Evolutionary conservation across 106 monocot genomes (phyloP).

Genomic region (Triglochin maritima): DNA sequence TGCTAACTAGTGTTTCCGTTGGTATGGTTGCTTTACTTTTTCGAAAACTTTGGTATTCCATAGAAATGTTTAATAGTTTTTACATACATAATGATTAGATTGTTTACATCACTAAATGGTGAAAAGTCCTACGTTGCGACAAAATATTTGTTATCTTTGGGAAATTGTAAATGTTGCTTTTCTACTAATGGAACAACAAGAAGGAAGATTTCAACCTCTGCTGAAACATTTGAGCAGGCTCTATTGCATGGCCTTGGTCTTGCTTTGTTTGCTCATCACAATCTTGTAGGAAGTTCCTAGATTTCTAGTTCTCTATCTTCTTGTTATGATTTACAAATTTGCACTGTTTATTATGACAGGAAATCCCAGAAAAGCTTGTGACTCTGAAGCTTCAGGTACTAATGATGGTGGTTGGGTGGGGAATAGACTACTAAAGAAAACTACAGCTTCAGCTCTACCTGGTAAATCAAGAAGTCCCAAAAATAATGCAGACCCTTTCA

Average conservation of each 20-base stretch:
- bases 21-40: background rate
- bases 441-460: slow-evolving; percentile 28
- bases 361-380: slow-evolving; percentile 35
- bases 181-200: too few species aligned
- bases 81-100: too few species aligned
- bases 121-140: too few species aligned
- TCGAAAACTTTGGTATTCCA: background rate
- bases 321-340: background rate
- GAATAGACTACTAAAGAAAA: slow-evolving; percentile 28
- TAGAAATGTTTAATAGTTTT: too few species aligned
- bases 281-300: background rate
- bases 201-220: background rate
- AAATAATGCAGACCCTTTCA: slow-evolving; percentile 36
- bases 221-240: background rate
- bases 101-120: too few species aligned
- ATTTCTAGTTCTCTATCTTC: background rate
- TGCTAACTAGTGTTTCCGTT: background rate
- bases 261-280: background rate
- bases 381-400: slow-evolving; percentile 35
- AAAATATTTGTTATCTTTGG: too few species aligned
- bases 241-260: background rate
- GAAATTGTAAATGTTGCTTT: too few species aligned
- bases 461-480: slow-evolving; percentile 25
- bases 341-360: slow-evolving; percentile 24
- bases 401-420: slow-evolving; percentile 53